Evolutionary conservation across 495 filamentous ascomycete species (phyloP).

Genomic region (Evansstolkia leycettana): DNA sequence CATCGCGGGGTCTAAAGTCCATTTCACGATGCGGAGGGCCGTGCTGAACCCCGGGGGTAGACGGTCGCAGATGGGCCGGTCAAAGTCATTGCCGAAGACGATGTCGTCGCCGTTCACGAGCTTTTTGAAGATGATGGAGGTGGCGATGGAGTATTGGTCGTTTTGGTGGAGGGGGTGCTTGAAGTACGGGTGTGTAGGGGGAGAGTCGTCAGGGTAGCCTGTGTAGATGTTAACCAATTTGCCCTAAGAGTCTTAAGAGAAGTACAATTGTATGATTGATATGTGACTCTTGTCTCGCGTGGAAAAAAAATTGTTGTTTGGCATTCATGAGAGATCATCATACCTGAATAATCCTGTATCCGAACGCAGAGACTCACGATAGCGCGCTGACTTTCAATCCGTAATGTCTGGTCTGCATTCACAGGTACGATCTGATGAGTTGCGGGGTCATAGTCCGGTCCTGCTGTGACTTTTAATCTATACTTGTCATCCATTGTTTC

Average conservation of each 20-base stretch:
- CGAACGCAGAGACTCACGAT: constrained; percentile 54
- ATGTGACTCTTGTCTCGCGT: neutral
- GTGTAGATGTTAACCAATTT: constrained; percentile 3
- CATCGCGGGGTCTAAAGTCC: constrained; percentile 75
- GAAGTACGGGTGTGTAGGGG: constrained; percentile 62
- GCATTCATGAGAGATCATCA: constrained; percentile 1
- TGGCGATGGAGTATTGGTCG: constrained; percentile 73
- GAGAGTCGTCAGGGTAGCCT: constrained; percentile 48
- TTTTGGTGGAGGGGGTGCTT: constrained; percentile 47
- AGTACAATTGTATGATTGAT: neutral
- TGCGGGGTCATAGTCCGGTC: constrained; percentile 53
- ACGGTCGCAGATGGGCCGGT: constrained; percentile 71
- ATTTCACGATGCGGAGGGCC: constrained; percentile 71
- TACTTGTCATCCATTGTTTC: constrained; percentile 11
- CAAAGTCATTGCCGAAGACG: constrained; percentile 89
- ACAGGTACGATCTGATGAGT: constrained; percentile 60
- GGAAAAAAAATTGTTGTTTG: no score
- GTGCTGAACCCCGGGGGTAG: constrained; percentile 75
- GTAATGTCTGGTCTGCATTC: constrained; percentile 46
- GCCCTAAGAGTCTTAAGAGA: neutral
- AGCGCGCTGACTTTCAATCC: constrained; percentile 47
- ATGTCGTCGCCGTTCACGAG: constrained; percentile 58
- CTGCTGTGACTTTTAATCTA: constrained; percentile 42
- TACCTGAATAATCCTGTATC: constrained; percentile 51
- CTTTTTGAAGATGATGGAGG: constrained; percentile 58